A percentile compares a stretch with the other conserved stretches of the same genome.
phyloP scores from a whole-genome alignment of 1,139 yeast genomes.

The Schwanniomyces etchellsii region DNA sequence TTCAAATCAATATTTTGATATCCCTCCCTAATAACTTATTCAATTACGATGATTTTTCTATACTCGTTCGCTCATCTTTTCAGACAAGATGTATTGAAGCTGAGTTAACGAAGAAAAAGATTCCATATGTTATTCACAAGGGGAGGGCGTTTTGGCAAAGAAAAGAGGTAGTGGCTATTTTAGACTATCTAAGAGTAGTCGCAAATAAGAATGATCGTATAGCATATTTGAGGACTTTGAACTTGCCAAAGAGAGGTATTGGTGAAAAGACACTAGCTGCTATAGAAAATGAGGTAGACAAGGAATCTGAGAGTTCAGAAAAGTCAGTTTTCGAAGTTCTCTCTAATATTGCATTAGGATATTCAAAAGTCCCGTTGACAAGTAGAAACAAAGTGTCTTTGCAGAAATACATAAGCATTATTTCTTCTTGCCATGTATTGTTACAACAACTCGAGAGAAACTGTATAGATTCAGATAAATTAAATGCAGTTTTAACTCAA shows the following conservation, averaged over 20 bases:
- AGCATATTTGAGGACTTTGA: slow-evolving; percentile 54
- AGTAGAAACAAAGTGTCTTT: slow-evolving; percentile 12
- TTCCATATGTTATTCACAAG: slow-evolving; percentile 64
- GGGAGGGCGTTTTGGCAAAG: slow-evolving; percentile 82
- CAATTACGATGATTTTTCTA: slow-evolving; percentile 55
- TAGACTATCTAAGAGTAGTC: slow-evolving; percentile 62
- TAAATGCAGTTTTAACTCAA: slow-evolving; percentile 1
- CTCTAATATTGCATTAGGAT: slow-evolving; percentile 2
- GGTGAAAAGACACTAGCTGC: slow-evolving; percentile 50
- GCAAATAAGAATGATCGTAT: slow-evolving; percentile 51
- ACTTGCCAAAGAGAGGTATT: slow-evolving; percentile 63
- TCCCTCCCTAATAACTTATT: slow-evolving; percentile 32
- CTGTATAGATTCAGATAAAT: background rate
- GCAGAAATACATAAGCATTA: slow-evolving; percentile 20
- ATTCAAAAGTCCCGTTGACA: slow-evolving; percentile 7
- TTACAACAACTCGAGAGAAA: slow-evolving; percentile 3
- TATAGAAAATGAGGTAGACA: slow-evolving; percentile 4
- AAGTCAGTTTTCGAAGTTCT: slow-evolving; percentile 6
- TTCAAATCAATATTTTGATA: slow-evolving; percentile 45
- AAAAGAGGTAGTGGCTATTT: slow-evolving; percentile 55
- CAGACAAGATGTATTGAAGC: slow-evolving; percentile 59
- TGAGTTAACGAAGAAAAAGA: slow-evolving; percentile 44
- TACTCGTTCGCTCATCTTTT: slow-evolving; percentile 60
- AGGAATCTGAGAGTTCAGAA: slow-evolving; percentile 1
- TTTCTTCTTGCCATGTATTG: slow-evolving; percentile 21